phyloP scores from a whole-genome alignment of 495 filamentous ascomycete genomes.

The Penicillium cosmopolitanum region DNA sequence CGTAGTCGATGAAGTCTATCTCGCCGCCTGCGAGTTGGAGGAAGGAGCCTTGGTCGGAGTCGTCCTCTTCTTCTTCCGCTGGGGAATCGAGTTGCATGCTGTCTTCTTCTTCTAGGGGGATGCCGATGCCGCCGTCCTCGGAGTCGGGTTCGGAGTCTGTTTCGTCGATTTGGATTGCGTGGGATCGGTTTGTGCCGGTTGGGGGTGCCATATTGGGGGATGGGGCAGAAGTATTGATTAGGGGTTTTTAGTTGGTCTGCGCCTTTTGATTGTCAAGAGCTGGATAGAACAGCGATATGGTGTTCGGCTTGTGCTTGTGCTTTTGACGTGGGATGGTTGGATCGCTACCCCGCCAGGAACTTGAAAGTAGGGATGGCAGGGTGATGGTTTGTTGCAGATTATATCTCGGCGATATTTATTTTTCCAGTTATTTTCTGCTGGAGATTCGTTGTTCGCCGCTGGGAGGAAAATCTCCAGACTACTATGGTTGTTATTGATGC shows the following conservation, averaged over 20 bases:
- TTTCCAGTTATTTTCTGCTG: background rate
- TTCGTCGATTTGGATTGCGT: constrained; percentile 11
- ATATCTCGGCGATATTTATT: background rate
- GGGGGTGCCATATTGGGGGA: background rate
- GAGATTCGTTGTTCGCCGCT: background rate
- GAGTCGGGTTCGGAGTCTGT: constrained; percentile 26
- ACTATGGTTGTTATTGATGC: background rate
- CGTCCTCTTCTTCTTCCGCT: background rate
- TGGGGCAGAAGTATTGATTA: too few species aligned
- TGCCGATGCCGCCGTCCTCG: constrained; percentile 19
- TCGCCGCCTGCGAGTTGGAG: constrained; percentile 11
- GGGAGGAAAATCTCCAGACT: too few species aligned
- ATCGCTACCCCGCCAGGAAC: background rate
- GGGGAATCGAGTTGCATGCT: constrained; percentile 23
- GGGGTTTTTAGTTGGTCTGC: background rate
- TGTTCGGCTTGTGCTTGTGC: too few species aligned
- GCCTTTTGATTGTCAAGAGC: too few species aligned
- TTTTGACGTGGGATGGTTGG: background rate
- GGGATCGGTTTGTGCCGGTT: constrained; percentile 12
- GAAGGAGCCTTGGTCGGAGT: background rate
- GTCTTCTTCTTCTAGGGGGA: constrained; percentile 2
- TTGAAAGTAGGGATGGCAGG: background rate
- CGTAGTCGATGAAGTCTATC: constrained; percentile 10
- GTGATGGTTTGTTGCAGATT: background rate
- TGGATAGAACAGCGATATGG: too few species aligned